phyloP scores from a whole-genome alignment of 768 basidiomycete species.

The Trametes gibbosa region DNA sequence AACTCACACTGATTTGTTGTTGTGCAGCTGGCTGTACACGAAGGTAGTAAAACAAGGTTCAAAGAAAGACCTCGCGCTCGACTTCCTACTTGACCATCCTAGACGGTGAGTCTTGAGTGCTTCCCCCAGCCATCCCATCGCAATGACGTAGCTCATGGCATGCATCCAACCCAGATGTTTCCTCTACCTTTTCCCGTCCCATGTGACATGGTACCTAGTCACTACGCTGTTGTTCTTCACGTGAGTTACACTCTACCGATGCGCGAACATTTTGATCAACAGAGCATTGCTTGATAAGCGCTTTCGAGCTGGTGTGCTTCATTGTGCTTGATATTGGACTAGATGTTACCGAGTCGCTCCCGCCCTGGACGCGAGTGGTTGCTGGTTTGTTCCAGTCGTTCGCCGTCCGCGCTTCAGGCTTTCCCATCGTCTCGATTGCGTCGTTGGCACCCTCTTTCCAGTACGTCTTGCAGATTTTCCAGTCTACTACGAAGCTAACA shows the following conservation, averaged over 20 bases:
- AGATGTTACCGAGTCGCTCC: conserved; percentile 18
- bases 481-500: neutral
- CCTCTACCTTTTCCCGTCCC: conserved; percentile 70
- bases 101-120: conserved; percentile 42
- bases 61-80: conserved; percentile 49
- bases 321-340: conserved; percentile 45
- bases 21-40: conserved; percentile 56
- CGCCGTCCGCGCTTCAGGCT: conserved; percentile 52
- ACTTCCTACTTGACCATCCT: conserved; percentile 78
- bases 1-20: neutral
- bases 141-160: neutral
- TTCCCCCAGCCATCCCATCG: neutral
- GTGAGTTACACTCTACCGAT: conserved; percentile 32
- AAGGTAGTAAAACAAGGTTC: conserved; percentile 47
- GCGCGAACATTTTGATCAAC: neutral
- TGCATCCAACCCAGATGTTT: conserved; percentile 44
- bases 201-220: conserved; percentile 73
- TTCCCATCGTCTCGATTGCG: conserved; percentile 45
- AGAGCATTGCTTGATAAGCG: conserved; percentile 16
- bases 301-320: conserved; percentile 68
- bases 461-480: conserved; percentile 35
- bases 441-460: conserved; percentile 67
- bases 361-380: conserved; percentile 39
- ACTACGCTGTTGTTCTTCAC: conserved; percentile 54
- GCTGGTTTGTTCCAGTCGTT: conserved; percentile 54